Base-by-base conservation (phyloP, 2,329 filamentous ascomycete genomes). In the Hymenoscyphus fructigenus region DNA sequence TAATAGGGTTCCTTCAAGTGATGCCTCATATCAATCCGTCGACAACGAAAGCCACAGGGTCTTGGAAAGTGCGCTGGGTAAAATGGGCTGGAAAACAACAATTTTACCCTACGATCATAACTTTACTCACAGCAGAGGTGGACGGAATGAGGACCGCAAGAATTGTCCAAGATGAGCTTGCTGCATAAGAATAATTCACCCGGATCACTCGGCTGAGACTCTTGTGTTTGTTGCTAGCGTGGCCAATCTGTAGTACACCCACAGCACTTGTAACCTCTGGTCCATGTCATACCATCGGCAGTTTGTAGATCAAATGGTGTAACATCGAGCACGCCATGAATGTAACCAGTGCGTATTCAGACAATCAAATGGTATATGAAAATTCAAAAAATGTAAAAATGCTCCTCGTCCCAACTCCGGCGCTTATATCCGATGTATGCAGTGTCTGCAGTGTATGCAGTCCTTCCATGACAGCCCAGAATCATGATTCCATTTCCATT, bases 401-500 rank as follows among this genome's bases (percentile, higher is more conserved):
- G 47, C n/a, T 53, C 47, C 47, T 53, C 20, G 20, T 53, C 47
- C 47, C 20, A 53, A 53, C 47, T 53, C 47, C 47, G 47, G 20
- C 47, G 47, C 47, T 23, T 26, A 26, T 26, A 26, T 53, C 20
- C 47, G 47, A 53, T 53, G 20, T 53, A 53, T 50, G 44, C 44
- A 50, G 44, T 50, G 34, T 36, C 12, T 38, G 36, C 36, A 38
- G 36, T 50, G 41, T 47, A 47, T 47, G 41, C 41, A 47, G 41
- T 26, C 47, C 47, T 53, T 53, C 9, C 47, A 26, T 23, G 6
- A 23, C 10, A 26, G 47, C 14, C 20, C 20, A 53, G 47, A 53
- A 53, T 53, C 47, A 53, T 26, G 20, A 14, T 10, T 53, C 47
- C 47, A 53, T 53, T 60, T 69, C 69, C 55, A 72, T 69, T 2